phyloP scores from a whole-genome alignment of 805 yeast species.

The Hanseniaspora pseudoguilliermondii region DNA sequence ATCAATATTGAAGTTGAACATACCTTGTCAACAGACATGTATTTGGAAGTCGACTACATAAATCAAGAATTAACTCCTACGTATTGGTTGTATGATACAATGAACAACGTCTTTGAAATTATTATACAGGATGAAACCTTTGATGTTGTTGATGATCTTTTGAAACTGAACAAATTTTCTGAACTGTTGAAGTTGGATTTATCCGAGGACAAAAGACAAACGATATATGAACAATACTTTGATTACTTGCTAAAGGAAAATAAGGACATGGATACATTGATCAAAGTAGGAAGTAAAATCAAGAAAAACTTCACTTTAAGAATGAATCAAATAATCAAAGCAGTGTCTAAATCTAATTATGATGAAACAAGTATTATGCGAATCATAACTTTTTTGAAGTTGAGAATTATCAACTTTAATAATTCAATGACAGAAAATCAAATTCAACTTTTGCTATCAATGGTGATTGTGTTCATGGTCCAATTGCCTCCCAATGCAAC shows the following conservation, averaged over 20 bases:
- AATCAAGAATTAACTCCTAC: constrained; percentile 32
- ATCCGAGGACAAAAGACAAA: constrained; percentile 31
- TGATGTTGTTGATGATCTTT: constrained; percentile 59
- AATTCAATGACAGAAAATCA: constrained; percentile 21
- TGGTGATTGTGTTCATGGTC: constrained; percentile 29
- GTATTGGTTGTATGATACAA: constrained; percentile 60
- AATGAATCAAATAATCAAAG: constrained; percentile 42
- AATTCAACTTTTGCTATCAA: constrained; percentile 24
- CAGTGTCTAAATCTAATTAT: constrained; percentile 32
- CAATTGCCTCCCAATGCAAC: neutral
- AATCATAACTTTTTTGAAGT: constrained; percentile 23
- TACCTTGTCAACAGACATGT: constrained; percentile 30
- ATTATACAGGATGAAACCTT: constrained; percentile 53
- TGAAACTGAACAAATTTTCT: constrained; percentile 44
- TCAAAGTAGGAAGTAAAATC: constrained; percentile 42
- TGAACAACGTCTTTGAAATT: constrained; percentile 52
- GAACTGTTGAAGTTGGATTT: constrained; percentile 43
- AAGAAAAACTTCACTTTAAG: constrained; percentile 33
- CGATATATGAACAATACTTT: constrained; percentile 44
- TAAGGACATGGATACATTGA: constrained; percentile 29
- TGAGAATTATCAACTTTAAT: neutral
- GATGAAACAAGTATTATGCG: constrained; percentile 35
- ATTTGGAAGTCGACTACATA: constrained; percentile 38
- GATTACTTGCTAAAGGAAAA: constrained; percentile 28
- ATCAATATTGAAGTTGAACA: constrained; percentile 26